Evolutionary conservation across 495 filamentous ascomycete species (phyloP).

Genomic region (Endocarpon pusillum): DNA sequence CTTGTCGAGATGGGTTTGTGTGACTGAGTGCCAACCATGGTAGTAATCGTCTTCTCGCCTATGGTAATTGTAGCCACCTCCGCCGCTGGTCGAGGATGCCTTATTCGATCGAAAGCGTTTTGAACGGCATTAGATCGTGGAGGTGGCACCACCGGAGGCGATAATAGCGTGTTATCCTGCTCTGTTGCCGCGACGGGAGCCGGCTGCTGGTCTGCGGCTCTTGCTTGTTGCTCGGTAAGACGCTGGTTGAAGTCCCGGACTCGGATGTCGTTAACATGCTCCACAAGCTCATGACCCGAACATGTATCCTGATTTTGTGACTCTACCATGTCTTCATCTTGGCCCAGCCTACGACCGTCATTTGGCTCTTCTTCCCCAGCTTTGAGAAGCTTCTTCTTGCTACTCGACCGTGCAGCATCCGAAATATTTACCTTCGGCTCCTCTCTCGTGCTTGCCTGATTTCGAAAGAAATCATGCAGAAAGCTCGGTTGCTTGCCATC

Average conservation of each 20-base stretch:
- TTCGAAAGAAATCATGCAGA: neutral
- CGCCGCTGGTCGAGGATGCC: slow-evolving; percentile 42
- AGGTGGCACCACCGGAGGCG: no score
- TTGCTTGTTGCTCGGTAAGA: slow-evolving; percentile 14
- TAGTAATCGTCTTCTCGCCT: slow-evolving; percentile 56
- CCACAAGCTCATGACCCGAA: neutral
- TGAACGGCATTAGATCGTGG: slow-evolving; percentile 40
- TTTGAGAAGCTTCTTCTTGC: neutral
- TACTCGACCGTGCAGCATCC: neutral
- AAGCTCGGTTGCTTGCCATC: neutral
- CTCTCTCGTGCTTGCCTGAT: slow-evolving; percentile 1
- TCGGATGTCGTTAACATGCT: neutral
- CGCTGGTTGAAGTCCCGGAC: slow-evolving; percentile 24
- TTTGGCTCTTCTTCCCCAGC: neutral
- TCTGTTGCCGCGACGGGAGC: slow-evolving; percentile 7
- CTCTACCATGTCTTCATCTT: neutral
- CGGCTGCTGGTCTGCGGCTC: neutral
- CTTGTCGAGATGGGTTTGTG: no score
- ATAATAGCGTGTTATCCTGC: slow-evolving; percentile 12
- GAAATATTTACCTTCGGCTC: neutral
- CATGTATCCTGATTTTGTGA: no score
- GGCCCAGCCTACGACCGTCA: neutral
- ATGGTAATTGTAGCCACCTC: slow-evolving; percentile 82
- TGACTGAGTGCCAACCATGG: slow-evolving; percentile 34
- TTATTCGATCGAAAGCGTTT: slow-evolving; percentile 51